Percentiles rank a stretch among this genome's conserved stretches.
Conservation (phyloP, 2,329 filamentous ascomycete genomes). For the Phoma sp. region DNA sequence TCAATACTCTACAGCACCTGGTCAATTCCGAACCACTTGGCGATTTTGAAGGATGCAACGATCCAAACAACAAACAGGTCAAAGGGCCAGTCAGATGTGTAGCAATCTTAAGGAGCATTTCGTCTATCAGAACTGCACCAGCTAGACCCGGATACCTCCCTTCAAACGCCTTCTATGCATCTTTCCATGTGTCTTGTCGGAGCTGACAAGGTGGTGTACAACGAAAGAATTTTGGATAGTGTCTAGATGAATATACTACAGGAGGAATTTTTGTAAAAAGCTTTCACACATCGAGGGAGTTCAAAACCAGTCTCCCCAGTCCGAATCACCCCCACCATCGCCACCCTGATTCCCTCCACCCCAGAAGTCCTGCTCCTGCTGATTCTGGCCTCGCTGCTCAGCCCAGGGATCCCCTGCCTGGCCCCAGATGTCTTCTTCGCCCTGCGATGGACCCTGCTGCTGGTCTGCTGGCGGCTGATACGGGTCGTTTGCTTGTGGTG, state of each 20-base stretch:
- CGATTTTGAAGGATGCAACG: no score
- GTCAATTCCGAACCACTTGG: no score
- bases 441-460: conserved; percentile 22
- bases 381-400: conserved; percentile 13
- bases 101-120: no score
- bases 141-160: no score
- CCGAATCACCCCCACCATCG: conserved; percentile 37
- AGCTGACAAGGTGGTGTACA: no score
- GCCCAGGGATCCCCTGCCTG: conserved; percentile 35
- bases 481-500: conserved; percentile 34
- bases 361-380: conserved; percentile 38
- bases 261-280: not conserved
- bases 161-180: no score
- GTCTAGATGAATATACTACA: not conserved
- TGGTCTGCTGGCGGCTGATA: conserved; percentile 28
- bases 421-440: conserved; percentile 38
- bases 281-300: not conserved
- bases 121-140: no score
- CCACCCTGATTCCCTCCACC: conserved; percentile 37
- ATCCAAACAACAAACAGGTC: no score
- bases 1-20: no score
- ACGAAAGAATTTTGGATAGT: no score
- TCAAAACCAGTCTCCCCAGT: conserved; percentile 36
- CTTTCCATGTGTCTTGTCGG: no score
- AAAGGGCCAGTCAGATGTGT: no score